phyloP scores from a whole-genome alignment of 495 filamentous ascomycete species.

The Talaromyces proteolyticus region DNA sequence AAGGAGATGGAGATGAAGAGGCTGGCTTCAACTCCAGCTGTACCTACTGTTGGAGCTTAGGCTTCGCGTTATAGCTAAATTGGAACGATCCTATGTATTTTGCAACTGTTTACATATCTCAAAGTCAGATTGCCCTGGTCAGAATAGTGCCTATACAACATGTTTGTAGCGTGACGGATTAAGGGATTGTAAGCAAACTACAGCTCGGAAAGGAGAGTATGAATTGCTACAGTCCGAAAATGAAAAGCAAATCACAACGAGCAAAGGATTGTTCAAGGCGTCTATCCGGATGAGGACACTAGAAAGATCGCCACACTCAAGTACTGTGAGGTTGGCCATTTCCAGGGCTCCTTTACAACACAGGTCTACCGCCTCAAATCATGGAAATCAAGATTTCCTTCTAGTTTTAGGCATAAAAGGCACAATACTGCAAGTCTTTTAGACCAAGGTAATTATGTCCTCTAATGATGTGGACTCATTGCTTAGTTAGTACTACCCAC shows the following conservation, averaged over 20 bases:
- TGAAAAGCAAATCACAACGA: background rate
- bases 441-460: too few relatives aligned
- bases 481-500: too few relatives aligned
- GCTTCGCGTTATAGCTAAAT: background rate
- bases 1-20: slow-evolving; percentile 16
- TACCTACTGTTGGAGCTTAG: slow-evolving; percentile 15
- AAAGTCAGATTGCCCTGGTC: background rate
- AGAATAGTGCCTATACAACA: background rate
- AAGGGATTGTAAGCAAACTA: too few relatives aligned
- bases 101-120: background rate
- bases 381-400: too few relatives aligned
- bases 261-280: background rate
- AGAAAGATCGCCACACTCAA: slow-evolving; percentile 6
- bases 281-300: background rate
- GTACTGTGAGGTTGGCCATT: slow-evolving; percentile 17
- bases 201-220: background rate
- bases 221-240: background rate
- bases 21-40: slow-evolving; percentile 3
- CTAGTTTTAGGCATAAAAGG: too few relatives aligned
- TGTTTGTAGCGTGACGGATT: too few relatives aligned
- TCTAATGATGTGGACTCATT: too few relatives aligned
- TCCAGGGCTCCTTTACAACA: slow-evolving; percentile 26
- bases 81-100: background rate
- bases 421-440: too few relatives aligned
- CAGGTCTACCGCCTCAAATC: slow-evolving; percentile 28